Percentiles rank a stretch among this genome's conserved stretches.
Conservation (phyloP, 495 filamentous ascomycete species). For the Hyaloscypha finlandica region DNA sequence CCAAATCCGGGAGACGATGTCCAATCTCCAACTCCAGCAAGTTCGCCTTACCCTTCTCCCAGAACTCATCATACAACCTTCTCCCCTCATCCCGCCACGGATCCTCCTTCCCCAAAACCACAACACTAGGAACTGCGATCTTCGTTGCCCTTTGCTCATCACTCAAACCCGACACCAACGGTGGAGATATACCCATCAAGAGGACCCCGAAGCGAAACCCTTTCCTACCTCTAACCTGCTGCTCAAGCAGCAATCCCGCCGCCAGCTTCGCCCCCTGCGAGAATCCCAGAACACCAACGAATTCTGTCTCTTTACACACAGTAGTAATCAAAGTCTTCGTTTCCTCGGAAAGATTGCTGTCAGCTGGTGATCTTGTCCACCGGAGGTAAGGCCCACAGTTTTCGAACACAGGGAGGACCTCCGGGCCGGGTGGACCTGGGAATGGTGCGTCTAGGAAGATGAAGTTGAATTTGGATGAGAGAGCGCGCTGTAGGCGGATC, state of each 20-base stretch:
- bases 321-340: constrained; percentile 12
- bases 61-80: constrained; percentile 29
- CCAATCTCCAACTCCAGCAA: constrained; percentile 33
- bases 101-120: constrained; percentile 37
- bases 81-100: constrained; percentile 33
- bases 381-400: constrained; percentile 36
- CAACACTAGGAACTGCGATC: constrained; percentile 33
- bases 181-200: constrained; percentile 22
- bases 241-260: constrained; percentile 34
- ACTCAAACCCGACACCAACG: constrained; percentile 9
- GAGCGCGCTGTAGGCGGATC: constrained; percentile 39
- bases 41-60: constrained; percentile 27
- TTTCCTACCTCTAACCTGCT: constrained; percentile 20
- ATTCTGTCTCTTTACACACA: constrained; percentile 8
- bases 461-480: constrained; percentile 33
- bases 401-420: constrained; percentile 40
- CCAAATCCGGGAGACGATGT: constrained; percentile 34
- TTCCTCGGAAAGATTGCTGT: constrained; percentile 8
- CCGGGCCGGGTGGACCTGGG: constrained; percentile 34
- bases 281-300: constrained; percentile 41
- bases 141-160: constrained; percentile 22
- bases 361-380: constrained; percentile 23
- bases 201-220: constrained; percentile 26
- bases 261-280: constrained; percentile 34
- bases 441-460: constrained; percentile 40